Conservation (phyloP, 805 yeast species). For the Pichia scutulata region DNA sequence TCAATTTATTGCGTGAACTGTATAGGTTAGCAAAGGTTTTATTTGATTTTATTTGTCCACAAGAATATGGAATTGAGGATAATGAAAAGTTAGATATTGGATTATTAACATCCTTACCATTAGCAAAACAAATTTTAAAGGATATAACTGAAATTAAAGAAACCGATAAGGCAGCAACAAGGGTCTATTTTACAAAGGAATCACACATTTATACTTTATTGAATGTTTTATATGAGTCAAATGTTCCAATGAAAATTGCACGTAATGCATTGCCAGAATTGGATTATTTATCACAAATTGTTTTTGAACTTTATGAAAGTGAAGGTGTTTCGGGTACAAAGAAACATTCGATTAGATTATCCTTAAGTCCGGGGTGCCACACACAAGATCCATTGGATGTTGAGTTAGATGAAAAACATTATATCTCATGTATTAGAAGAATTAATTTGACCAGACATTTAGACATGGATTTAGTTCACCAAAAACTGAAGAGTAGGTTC, state of each 20-base stretch:
- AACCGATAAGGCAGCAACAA: slow-evolving; percentile 74
- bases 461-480: slow-evolving; percentile 83
- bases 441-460: slow-evolving; percentile 85
- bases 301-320: slow-evolving; percentile 85
- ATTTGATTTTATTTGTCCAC: slow-evolving; percentile 97
- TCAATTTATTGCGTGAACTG: slow-evolving; percentile 74
- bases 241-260: slow-evolving; percentile 90
- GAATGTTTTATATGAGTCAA: slow-evolving; percentile 85
- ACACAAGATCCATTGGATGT: slow-evolving; percentile 97
- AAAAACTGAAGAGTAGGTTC: slow-evolving; percentile 73
- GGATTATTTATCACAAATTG: slow-evolving; percentile 90
- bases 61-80: slow-evolving; percentile 95
- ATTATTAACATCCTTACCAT: slow-evolving; percentile 82
- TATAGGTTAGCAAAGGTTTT: slow-evolving; percentile 85
- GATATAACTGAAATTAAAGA: slow-evolving; percentile 77
- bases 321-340: slow-evolving; percentile 57
- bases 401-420: slow-evolving; percentile 91
- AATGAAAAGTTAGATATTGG: slow-evolving; percentile 96
- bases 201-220: slow-evolving; percentile 91
- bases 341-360: slow-evolving; percentile 81
- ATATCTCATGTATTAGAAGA: slow-evolving; percentile 92
- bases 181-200: slow-evolving; percentile 92
- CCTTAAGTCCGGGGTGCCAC: slow-evolving; percentile 97
- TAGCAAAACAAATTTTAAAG: slow-evolving; percentile 76
- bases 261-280: slow-evolving; percentile 94